phyloP scores from a whole-genome alignment of 176 grass and related monocot genomes.

The Elaeis guineensis region DNA sequence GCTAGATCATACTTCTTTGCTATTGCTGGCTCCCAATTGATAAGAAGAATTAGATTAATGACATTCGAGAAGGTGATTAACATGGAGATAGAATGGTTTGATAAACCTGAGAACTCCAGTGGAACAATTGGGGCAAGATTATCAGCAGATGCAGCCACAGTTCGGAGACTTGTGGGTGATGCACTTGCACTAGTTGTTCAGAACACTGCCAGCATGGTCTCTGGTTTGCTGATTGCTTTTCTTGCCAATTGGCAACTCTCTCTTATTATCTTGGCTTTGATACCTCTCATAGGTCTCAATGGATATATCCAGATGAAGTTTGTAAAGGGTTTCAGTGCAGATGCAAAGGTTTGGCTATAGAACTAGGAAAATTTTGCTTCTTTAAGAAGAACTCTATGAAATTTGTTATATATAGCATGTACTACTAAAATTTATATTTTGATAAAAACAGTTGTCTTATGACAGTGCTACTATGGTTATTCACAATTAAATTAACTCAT shows the following conservation, averaged over 20 bases:
- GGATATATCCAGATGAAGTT: slow-evolving; percentile 93
- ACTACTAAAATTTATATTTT: no score
- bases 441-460: slow-evolving; percentile 10
- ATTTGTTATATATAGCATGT: no score
- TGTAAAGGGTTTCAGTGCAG: slow-evolving; percentile 72
- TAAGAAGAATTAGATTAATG: slow-evolving; percentile 80
- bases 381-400: no score
- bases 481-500: no score
- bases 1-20: slow-evolving; percentile 75
- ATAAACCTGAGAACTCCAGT: slow-evolving; percentile 71
- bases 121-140: slow-evolving; percentile 74
- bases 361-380: not conserved
- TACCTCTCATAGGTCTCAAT: slow-evolving; percentile 83
- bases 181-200: slow-evolving; percentile 73
- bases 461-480: no score
- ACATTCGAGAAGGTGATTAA: slow-evolving; percentile 90
- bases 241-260: slow-evolving; percentile 74
- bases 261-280: slow-evolving; percentile 68
- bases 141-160: slow-evolving; percentile 68
- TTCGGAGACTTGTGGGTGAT: slow-evolving; percentile 80
- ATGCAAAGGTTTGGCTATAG: slow-evolving; percentile 53
- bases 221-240: slow-evolving; percentile 80
- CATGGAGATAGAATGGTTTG: slow-evolving; percentile 91
- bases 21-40: slow-evolving; percentile 64
- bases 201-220: slow-evolving; percentile 56